Base-by-base conservation (phyloP, 805 yeast genomes). In the Starmerella sirachaensis region DNA sequence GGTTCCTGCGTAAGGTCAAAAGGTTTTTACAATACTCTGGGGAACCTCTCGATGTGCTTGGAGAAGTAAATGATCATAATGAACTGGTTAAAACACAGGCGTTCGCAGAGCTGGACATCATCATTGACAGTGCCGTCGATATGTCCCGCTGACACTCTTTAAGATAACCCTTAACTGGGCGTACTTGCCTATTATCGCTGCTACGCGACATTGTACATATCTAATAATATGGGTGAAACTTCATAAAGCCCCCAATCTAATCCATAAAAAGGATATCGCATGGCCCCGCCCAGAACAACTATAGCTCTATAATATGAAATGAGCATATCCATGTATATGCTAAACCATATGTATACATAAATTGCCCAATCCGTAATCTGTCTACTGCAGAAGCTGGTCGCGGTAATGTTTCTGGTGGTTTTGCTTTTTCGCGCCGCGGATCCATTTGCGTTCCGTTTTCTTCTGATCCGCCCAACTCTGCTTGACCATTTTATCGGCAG, bases 391-490 rank as follows among this genome's bases (percentile, higher is more conserved):
- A 49, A 81, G 59, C 53, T 74, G 77, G 55, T 84, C 94, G 55
- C 93, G 70, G 65, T 60, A 83, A 56, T 91, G 94, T 21, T 74
- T 72, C 68, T 88, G 94, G 67, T 74, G 70, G 60, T 88, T 91
- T 56, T 76, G 64, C 55, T 73, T 73, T 58, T 74, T 80, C 21
- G 82, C 80, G 45, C 75, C 63, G 25, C 58, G 54, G 37, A 49
- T 59, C 51, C 44, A 57, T 58, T 44, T 60, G 59, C 45, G 60
- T 61, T 53, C 63, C 63, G 59, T 60, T 68, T 63, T 62, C 63
- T 55, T 63, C 73, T 41, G 65, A 46, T 67, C 70, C 40, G 63
- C 68, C 76, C 91, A 76, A 5, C 74, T 71, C 43, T 82, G 64
- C 64, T 70, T 69, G 58, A 68, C 67, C 40, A 66, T 62, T 29